A percentile compares a stretch with the other conserved stretches of the same genome.
Evolutionary conservation across 106 monocot species (phyloP).

Genomic region (Dendrobium huoshanense): DNA sequence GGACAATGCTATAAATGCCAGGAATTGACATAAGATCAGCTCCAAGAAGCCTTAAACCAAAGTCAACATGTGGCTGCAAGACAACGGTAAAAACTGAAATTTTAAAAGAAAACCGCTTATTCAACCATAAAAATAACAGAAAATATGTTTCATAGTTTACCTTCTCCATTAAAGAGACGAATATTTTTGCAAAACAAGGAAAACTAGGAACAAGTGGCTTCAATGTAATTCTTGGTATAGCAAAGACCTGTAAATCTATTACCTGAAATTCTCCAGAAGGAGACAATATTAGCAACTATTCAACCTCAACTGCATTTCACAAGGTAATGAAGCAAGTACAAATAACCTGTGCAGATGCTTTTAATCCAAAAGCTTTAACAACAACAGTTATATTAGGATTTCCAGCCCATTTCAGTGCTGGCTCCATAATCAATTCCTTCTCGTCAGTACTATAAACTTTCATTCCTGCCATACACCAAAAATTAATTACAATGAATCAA

Average conservation of each 20-base stretch:
- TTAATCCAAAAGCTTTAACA: constrained; percentile 41
- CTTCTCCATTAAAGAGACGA: constrained; percentile 63
- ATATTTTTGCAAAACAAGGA: constrained; percentile 50
- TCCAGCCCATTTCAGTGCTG: constrained; percentile 53
- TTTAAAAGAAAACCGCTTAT: background rate
- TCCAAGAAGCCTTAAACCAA: constrained; percentile 50
- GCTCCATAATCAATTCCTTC: constrained; percentile 52
- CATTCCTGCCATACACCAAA: constrained; percentile 21
- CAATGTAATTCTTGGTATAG: constrained; percentile 43
- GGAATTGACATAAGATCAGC: constrained; percentile 58
- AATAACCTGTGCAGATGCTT: constrained; percentile 36
- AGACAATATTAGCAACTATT: background rate
- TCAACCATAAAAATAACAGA: background rate
- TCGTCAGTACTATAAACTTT: constrained; percentile 36
- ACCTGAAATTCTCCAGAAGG: constrained; percentile 22
- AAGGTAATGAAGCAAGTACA: background rate
- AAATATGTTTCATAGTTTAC: constrained; percentile 9
- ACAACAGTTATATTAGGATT: constrained; percentile 45
- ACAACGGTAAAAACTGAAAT: background rate
- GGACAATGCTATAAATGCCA: constrained; percentile 42
- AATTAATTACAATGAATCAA: background rate
- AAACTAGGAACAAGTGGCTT: constrained; percentile 53
- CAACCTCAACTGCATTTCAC: background rate
- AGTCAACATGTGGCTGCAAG: constrained; percentile 60
- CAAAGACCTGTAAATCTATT: constrained; percentile 56